Base-by-base conservation (phyloP, 2,329 filamentous ascomycete genomes). In the Aspergillus novoparasiticus region DNA sequence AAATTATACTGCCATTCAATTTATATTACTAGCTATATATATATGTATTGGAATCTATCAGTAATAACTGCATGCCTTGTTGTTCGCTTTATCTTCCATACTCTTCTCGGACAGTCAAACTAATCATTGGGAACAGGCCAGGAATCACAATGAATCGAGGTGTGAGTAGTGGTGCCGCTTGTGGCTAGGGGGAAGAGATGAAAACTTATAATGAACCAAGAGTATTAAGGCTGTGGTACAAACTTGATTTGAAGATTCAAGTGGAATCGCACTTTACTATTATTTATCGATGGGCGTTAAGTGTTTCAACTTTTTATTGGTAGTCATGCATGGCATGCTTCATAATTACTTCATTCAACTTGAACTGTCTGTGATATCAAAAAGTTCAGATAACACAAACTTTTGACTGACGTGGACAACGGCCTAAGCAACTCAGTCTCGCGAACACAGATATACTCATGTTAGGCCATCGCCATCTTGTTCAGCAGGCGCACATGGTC, bases 301-400 rank as follows among this genome's bases (percentile, higher is more conserved):
- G n/a, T 12, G 14, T 30, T 30, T 32, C 39, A 45, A 30, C 43
- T 30, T 14, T 48, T 26, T 9, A 48, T 26, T 48, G 12, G 1
- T 26, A 23, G 21, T 48, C 39, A 6, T n/a, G 19, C 32, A 46
- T 50, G 19, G 23, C 26, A 21, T 46, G 23, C 36, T 28, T 21
- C 39, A 57, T 58, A 34, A 59, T 51, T 51, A 59, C 57, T 59
- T 51, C 57, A 41, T 59, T 59, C n/a, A 51, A 59, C 45, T 48
- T 21, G 26, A 32, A 51, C 34, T 26, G 45, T 36, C 57, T 36
- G 43, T 51, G 45, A 51, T 59, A 59, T 48, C 45, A 51, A 23
- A 23, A 48, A 36, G 46, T 46, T 43, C 16, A 30, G 45, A 59
- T 59, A 59, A 50, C 45, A 59, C 57, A 59, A 59, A 59, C 57